Evolutionary conservation across 768 basidiomycete genomes (phyloP).

Genomic region (Amanita rimosa): DNA sequence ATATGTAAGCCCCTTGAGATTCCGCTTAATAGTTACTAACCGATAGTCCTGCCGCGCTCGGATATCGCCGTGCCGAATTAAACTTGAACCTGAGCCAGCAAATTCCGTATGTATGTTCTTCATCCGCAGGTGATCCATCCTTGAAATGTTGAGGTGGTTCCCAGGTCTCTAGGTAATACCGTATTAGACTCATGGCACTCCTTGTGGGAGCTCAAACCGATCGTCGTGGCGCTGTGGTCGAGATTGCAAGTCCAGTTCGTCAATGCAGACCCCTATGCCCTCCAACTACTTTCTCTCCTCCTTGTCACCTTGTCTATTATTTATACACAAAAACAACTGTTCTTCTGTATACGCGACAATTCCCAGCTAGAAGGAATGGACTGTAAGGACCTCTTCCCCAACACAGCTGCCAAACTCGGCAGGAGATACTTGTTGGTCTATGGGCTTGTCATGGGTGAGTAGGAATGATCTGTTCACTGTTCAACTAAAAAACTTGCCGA

Average conservation of each 20-base stretch:
- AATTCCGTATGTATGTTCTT: no score
- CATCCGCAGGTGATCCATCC: no score
- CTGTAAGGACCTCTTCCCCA: not conserved
- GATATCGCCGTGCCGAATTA: no score
- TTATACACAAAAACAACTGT: constrained; percentile 19
- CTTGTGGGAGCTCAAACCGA: not conserved
- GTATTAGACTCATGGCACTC: not conserved
- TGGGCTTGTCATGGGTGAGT: constrained; percentile 62
- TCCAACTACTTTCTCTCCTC: constrained; percentile 24
- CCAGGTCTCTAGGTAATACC: no score
- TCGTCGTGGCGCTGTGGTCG: not conserved
- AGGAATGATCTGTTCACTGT: not conserved
- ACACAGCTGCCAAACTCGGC: not conserved
- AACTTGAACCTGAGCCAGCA: no score
- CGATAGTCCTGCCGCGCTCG: no score
- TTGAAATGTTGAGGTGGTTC: no score
- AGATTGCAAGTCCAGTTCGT: not conserved
- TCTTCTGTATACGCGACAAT: constrained; percentile 7
- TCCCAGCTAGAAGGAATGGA: not conserved
- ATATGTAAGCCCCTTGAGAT: no score
- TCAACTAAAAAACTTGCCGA: not conserved
- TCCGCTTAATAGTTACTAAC: no score
- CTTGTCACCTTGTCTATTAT: constrained; percentile 23
- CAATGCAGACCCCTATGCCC: constrained; percentile 23
- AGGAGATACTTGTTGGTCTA: constrained; percentile 56